Percentiles rank a stretch among this genome's conserved stretches.
Conservation (phyloP, 2,329 filamentous ascomycete species). For the Sarocladium strictum region DNA sequence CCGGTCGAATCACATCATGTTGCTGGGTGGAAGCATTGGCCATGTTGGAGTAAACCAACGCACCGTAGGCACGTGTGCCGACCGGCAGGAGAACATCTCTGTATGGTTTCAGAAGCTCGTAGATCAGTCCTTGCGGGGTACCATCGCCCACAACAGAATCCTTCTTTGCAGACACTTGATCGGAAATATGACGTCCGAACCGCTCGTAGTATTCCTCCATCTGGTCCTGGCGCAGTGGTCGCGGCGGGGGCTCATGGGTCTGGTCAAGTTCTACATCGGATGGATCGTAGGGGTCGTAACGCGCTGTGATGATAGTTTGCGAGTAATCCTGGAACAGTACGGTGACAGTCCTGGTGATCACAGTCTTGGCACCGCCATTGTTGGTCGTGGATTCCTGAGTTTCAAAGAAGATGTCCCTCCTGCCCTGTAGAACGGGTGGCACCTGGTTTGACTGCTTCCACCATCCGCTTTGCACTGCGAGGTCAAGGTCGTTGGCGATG, state of each 20-base stretch:
- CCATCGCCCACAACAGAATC: constrained; percentile 81
- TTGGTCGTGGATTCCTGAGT: constrained; percentile 69
- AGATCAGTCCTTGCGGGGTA: constrained; percentile 68
- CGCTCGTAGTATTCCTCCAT: constrained; percentile 79
- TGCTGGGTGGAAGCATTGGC: constrained; percentile 89
- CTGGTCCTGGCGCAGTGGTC: constrained; percentile 81
- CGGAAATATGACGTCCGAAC: constrained; percentile 73
- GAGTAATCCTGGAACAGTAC: constrained; percentile 96
- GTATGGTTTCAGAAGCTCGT: constrained; percentile 70
- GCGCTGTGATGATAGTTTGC: constrained; percentile 79
- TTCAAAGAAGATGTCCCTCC: constrained; percentile 79
- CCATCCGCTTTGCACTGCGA: constrained; percentile 71
- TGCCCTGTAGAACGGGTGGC: constrained; percentile 74
- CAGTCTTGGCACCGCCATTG: constrained; percentile 63
- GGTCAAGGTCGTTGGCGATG: constrained; percentile 82
- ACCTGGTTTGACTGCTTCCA: constrained; percentile 77
- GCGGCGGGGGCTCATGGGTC: constrained; percentile 77
- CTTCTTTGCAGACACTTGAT: constrained; percentile 65
- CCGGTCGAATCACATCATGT: constrained; percentile 86
- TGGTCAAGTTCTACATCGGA: constrained; percentile 73
- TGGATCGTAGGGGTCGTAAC: constrained; percentile 70
- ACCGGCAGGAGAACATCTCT: constrained; percentile 72
- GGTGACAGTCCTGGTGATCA: constrained; percentile 73
- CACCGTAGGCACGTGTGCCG: constrained; percentile 84
- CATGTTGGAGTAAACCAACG: constrained; percentile 88